A percentile compares a stretch with the other conserved stretches of the same genome.
phyloP scores from a whole-genome alignment of 2,329 filamentous ascomycete genomes.

The Paraconiothyrium sp. region DNA sequence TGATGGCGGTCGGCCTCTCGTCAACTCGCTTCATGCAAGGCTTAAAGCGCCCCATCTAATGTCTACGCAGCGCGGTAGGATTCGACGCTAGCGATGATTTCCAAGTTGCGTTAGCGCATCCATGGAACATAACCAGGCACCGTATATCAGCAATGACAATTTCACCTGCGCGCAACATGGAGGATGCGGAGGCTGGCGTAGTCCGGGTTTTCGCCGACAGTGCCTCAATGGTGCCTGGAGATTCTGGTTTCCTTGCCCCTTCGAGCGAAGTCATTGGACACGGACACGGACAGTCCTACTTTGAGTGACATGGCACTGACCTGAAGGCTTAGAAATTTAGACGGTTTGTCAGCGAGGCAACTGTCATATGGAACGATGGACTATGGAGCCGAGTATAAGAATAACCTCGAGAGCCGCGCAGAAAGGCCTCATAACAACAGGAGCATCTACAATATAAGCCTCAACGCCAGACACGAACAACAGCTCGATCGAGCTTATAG shows the following conservation, averaged over 20 bases:
- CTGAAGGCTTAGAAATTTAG: slow-evolving; percentile 1
- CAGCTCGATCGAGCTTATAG: neutral
- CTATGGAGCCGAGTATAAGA: neutral
- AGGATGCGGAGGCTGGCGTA: neutral
- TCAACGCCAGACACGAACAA: neutral
- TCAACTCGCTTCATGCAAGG: slow-evolving; percentile 2
- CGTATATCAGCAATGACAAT: neutral
- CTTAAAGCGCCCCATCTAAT: neutral
- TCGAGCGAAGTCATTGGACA: neutral
- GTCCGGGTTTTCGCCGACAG: neutral
- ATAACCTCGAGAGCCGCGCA: neutral
- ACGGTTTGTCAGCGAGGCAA: slow-evolving; percentile 1
- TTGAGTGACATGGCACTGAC: neutral
- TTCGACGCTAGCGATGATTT: slow-evolving; percentile 2
- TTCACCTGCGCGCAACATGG: neutral
- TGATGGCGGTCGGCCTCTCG: neutral
- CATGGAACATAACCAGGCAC: neutral
- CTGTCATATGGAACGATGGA: neutral
- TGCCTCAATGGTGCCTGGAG: neutral
- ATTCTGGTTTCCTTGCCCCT: neutral
- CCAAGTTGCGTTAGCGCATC: neutral
- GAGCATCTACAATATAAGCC: neutral
- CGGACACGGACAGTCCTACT: neutral
- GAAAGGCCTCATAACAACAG: neutral
- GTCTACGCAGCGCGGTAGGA: neutral